Conservation (phyloP, 1,284 basidiomycete species). For the Phlebopus sp. region DNA sequence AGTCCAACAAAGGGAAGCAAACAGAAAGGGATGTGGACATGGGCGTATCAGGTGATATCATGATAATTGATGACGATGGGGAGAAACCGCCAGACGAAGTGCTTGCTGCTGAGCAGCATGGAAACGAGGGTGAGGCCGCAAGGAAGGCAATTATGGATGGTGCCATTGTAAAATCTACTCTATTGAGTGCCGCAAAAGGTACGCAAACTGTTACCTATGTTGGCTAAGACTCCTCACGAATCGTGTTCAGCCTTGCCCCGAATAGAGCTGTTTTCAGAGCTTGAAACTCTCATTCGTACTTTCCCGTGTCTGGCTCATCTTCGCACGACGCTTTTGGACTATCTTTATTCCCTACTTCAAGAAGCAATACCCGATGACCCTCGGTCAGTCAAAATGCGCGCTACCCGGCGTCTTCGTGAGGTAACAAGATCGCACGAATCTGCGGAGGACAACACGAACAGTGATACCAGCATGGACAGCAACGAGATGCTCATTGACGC, state of each 20-base stretch:
- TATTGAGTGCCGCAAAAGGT: slow-evolving; percentile 67
- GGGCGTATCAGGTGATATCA: slow-evolving; percentile 22
- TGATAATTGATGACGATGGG: slow-evolving; percentile 19
- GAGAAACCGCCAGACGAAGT: slow-evolving; percentile 25
- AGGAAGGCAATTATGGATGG: slow-evolving; percentile 65
- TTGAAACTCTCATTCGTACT: slow-evolving; percentile 51
- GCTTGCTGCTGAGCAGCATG: slow-evolving; percentile 31
- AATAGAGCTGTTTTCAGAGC: slow-evolving; percentile 54
- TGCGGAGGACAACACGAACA: slow-evolving; percentile 5
- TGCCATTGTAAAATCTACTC: slow-evolving; percentile 67
- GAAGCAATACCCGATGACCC: slow-evolving; percentile 46
- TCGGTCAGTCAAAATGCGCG: slow-evolving; percentile 50
- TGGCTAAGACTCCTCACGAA: slow-evolving; percentile 5
- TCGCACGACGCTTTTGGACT: slow-evolving; percentile 48
- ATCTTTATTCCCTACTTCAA: slow-evolving; percentile 51
- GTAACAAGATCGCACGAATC: slow-evolving; percentile 10
- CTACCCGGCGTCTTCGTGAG: slow-evolving; percentile 41
- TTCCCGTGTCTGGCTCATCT: slow-evolving; percentile 54
- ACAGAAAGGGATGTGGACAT: slow-evolving; percentile 18
- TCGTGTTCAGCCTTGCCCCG: slow-evolving; percentile 50
- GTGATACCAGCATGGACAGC: slow-evolving; percentile 15
- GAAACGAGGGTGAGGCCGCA: slow-evolving; percentile 47
- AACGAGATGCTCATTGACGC: slow-evolving; percentile 54
- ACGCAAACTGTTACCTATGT: slow-evolving; percentile 14
- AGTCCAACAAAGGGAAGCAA: slow-evolving; percentile 21